Evolutionary conservation across 345 rosid genomes (phyloP).

Genomic region (Linum tenue): DNA sequence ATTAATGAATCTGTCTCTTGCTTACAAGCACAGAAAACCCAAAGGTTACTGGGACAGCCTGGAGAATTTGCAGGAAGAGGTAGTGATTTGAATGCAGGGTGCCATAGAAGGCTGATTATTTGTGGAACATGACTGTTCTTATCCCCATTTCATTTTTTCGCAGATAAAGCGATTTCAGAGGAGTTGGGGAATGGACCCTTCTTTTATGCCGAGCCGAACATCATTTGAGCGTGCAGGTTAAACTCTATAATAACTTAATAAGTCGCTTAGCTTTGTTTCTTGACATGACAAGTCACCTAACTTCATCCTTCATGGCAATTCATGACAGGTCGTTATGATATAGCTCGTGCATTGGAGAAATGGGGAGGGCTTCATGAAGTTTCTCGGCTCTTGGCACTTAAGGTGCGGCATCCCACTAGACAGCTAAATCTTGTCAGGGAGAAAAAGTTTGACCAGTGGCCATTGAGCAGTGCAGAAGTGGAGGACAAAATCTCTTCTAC

Average conservation of each 20-base stretch:
- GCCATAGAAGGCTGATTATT: not conserved
- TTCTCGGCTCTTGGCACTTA: constrained; percentile 65
- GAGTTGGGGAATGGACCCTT: constrained; percentile 94
- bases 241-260: not conserved
- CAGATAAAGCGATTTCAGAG: constrained; percentile 69
- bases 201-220: constrained; percentile 93
- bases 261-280: not conserved
- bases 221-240: constrained; percentile 94
- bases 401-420: constrained; percentile 64
- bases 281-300: not conserved
- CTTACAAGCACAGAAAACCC: constrained; percentile 89
- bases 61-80: constrained; percentile 88
- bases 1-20: constrained; percentile 77
- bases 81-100: constrained; percentile 12
- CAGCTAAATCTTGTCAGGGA: constrained; percentile 37
- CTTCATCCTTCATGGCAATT: not conserved
- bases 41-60: constrained; percentile 97
- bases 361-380: constrained; percentile 95
- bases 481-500: constrained; percentile 23
- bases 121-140: not conserved
- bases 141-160: not conserved
- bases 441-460: constrained; percentile 26
- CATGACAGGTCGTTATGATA: constrained; percentile 74
- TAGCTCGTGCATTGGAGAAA: constrained; percentile 90
- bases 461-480: constrained; percentile 18